Percentiles rank a stretch among this genome's conserved stretches.
These are phyloP conservation scores for Misopates orontium DNA, from an alignment of 257 asterid species.

Conservation along the genomic window DNA sequence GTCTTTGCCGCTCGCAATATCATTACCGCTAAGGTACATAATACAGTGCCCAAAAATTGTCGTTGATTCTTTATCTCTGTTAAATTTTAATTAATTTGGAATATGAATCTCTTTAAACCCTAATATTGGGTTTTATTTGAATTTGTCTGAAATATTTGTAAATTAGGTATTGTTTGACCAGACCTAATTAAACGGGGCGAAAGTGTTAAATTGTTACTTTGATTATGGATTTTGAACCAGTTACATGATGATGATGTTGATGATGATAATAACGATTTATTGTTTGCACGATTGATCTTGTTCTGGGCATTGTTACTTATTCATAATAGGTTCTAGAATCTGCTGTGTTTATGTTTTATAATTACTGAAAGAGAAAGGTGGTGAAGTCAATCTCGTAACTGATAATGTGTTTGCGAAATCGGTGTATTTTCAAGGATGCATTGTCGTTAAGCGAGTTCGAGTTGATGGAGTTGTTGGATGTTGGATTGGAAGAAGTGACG, in stretches of 20 bases:
- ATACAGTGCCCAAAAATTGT: background rate
- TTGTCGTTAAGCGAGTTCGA: constrained; percentile 71
- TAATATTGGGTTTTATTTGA: background rate
- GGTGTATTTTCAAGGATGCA: no score
- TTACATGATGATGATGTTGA: background rate
- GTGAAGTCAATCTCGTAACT: background rate
- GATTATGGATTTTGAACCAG: no score
- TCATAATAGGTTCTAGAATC: background rate
- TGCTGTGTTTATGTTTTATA: background rate
- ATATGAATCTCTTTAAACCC: background rate
- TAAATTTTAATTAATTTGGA: background rate
- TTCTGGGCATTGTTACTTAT: background rate
- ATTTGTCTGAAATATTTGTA: no score
- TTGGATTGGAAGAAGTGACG: constrained; percentile 66
- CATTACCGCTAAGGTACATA: constrained; percentile 66
- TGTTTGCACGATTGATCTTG: no score
- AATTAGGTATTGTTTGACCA: no score
- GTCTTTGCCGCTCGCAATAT: constrained; percentile 75
- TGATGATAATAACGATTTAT: background rate
- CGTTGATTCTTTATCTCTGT: background rate
- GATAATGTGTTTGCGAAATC: constrained; percentile 17
- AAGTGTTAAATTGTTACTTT: no score
- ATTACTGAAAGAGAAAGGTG: background rate
- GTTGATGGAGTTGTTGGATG: constrained; percentile 84
- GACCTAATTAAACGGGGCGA: no score